A percentile compares a stretch with the other conserved stretches of the same genome.
These are phyloP conservation scores for Chlamydomonas schloesseri DNA, from an alignment of 139 green algal species.

Conservation along the genomic window DNA sequence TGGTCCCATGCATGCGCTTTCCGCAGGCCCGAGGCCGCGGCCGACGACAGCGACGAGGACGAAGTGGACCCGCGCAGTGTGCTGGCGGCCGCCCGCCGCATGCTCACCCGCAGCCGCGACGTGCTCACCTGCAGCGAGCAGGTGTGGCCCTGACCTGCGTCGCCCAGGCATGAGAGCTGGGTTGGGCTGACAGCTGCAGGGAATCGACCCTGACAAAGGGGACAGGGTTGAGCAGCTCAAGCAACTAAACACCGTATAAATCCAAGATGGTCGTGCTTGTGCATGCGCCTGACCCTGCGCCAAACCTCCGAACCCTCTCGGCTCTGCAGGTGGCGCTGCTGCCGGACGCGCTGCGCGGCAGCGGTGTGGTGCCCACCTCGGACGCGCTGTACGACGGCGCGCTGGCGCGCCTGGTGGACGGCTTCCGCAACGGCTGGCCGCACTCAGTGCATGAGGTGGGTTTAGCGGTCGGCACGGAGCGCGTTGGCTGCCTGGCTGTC, in stretches of 20 bases:
- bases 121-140: conserved; percentile 45
- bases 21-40: neutral
- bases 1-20: too few species aligned
- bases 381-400: conserved; percentile 49
- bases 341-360: neutral
- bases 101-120: conserved; percentile 13
- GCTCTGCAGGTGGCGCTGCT: conserved; percentile 26
- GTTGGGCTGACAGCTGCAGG: neutral
- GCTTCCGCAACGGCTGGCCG: conserved; percentile 28
- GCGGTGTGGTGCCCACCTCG: conserved; percentile 3
- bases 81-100: neutral
- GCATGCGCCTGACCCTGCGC: too few species aligned
- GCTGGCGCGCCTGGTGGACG: conserved; percentile 48
- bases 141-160: conserved; percentile 22
- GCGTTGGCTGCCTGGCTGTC: too few species aligned
- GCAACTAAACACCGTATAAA: too few species aligned
- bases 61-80: neutral
- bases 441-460: neutral
- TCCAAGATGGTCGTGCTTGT: too few species aligned
- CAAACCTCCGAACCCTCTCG: too few species aligned
- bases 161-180: neutral
- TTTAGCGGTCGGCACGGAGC: too few species aligned
- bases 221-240: too few species aligned
- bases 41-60: neutral
- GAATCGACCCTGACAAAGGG: too few species aligned